Evolutionary conservation across 1,284 basidiomycete species (phyloP), one percentile per base, ranked within the genome.

Genomic region (Melampsora americana): DNA sequence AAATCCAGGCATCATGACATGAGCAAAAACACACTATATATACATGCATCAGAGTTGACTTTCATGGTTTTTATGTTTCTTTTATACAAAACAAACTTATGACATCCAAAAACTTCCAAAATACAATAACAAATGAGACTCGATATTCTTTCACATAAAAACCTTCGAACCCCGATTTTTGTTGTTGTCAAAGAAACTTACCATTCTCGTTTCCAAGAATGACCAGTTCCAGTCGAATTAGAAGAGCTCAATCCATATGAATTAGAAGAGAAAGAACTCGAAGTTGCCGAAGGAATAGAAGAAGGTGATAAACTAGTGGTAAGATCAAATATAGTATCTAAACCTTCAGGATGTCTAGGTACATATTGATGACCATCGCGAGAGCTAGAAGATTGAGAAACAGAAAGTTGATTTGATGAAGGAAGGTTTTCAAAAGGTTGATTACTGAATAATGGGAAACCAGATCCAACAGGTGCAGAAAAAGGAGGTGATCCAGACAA

Each of bases 161-260:
- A 9, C 12, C 35, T 39, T 39, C 12, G 35, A 11, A 39, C 12
- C 7, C 12, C 35, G 35, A 11, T 2, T 39, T 39, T 39, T 39
- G 35, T 39, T 39, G 35, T 39, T 39, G 35, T 9, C 9, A 5
- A 39, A 44, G 12, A 14, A 44, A 11, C 3, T 44, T 44, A 56
- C 53, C 53, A 56, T 23, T 56, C 53, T 28, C n/a, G 53, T 28
- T 56, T 56, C 53, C 53, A 56, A 28, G 53, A 28, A 56, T n/a
- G 28, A n/a, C 28, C 5, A 56, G 28, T 14, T 9, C n/a, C 53
- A 23, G 18, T n/a, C 20, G 53, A 23, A 28, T 56, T 56, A 7
- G 53, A 56, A 28, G 53, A 56, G 5, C 53, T 56, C 16, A 56
- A 23, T 11, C 28, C 20, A 56, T 23, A 56, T 9, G 53, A 23